Percentiles rank a stretch among this genome's conserved stretches.
These are phyloP conservation scores for Xylaria venustula DNA, from an alignment of 495 filamentous ascomycete genomes.

Conservation along the genomic window DNA sequence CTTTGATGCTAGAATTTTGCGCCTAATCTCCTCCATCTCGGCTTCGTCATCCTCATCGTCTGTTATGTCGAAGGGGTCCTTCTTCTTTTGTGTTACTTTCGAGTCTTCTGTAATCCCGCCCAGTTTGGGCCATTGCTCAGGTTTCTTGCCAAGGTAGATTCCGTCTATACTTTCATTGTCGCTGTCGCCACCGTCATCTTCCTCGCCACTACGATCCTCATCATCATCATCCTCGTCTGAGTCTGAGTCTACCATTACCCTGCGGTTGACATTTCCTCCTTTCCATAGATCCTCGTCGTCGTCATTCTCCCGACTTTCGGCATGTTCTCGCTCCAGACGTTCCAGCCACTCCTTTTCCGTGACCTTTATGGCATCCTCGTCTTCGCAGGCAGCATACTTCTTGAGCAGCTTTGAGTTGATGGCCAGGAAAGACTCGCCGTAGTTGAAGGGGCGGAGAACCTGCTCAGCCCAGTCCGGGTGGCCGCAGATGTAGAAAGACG, in stretches of 20 bases:
- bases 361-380: conserved; percentile 85
- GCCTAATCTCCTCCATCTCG: conserved; percentile 88
- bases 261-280: conserved; percentile 79
- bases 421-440: conserved; percentile 80
- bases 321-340: conserved; percentile 86
- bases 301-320: conserved; percentile 68
- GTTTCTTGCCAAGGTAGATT: conserved; percentile 58
- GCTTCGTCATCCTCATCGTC: conserved; percentile 75
- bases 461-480: conserved; percentile 86
- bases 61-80: conserved; percentile 70
- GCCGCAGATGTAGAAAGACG: conserved; percentile 88
- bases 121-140: conserved; percentile 34
- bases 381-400: conserved; percentile 77
- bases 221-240: conserved; percentile 54
- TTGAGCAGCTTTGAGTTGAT: conserved; percentile 83
- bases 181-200: conserved; percentile 17
- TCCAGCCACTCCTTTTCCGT: conserved; percentile 84
- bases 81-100: conserved; percentile 49
- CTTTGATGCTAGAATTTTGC: conserved; percentile 80
- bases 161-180: conserved; percentile 43
- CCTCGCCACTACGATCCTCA: conserved; percentile 40
- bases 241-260: conserved; percentile 53
- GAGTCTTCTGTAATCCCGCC: conserved; percentile 28
- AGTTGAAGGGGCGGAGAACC: conserved; percentile 79
- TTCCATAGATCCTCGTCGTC: conserved; percentile 74